Percentiles rank a stretch among this genome's conserved stretches.
Conservation (phyloP, 306 rosid species). For the Quercus bicolor region DNA sequence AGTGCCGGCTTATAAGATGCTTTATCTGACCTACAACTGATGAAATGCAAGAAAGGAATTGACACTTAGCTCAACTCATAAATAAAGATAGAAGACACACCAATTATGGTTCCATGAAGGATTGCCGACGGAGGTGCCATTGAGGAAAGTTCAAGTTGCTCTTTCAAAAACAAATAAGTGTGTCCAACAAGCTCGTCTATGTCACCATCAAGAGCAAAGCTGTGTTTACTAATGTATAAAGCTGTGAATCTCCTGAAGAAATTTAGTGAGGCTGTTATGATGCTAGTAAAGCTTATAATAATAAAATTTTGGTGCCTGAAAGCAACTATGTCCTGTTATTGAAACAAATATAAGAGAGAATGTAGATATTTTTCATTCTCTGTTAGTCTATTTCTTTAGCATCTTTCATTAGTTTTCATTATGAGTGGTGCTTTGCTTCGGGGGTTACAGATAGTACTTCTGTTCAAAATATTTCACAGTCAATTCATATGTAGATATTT, state of each 20-base stretch:
- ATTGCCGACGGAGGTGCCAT: constrained; percentile 66
- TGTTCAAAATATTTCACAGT: too few species aligned
- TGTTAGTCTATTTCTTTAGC: too few species aligned
- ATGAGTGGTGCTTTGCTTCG: too few species aligned
- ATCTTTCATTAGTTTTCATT: too few species aligned
- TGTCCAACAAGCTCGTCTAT: constrained; percentile 70
- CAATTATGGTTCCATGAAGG: constrained; percentile 79
- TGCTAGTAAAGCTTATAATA: neutral
- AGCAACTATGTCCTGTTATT: neutral
- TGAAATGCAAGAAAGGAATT: neutral
- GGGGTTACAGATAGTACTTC: too few species aligned
- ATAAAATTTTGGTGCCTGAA: neutral
- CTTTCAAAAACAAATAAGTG: constrained; percentile 61
- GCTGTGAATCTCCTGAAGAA: constrained; percentile 67
- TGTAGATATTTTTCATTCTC: neutral
- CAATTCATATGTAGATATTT: too few species aligned
- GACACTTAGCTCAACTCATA: neutral
- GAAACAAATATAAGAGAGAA: neutral
- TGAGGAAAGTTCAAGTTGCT: constrained; percentile 62
- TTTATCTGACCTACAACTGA: neutral
- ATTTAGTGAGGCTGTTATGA: constrained; percentile 11
- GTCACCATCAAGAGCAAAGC: constrained; percentile 42
- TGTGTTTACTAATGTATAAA: constrained; percentile 46
- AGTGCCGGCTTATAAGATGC: neutral
- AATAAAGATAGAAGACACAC: constrained; percentile 20